A percentile compares a stretch with the other conserved stretches of the same genome.
Evolutionary conservation across 1,139 yeast species (phyloP).

Genomic region (Diutina ranongensis): DNA sequence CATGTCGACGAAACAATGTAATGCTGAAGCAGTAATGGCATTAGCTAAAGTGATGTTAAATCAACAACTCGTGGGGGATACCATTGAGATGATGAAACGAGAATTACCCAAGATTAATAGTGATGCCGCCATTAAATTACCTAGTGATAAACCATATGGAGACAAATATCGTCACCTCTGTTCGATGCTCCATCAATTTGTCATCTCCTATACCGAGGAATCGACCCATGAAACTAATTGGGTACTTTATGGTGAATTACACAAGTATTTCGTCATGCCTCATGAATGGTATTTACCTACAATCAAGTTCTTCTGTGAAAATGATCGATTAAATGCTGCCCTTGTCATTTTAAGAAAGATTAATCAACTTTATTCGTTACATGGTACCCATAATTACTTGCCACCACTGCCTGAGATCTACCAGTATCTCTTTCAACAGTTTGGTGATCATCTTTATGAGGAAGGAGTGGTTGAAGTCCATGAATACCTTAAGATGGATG

Average conservation of each 20-base stretch:
- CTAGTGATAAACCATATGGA: conserved; percentile 18
- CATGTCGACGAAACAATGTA: conserved; percentile 19
- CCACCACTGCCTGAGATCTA: conserved; percentile 68
- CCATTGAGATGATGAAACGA: conserved; percentile 43
- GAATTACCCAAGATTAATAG: conserved; percentile 44
- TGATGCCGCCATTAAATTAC: conserved; percentile 20
- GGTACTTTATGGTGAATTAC: conserved; percentile 51
- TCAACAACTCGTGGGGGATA: conserved; percentile 43
- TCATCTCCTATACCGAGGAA: conserved; percentile 29
- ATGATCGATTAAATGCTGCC: conserved; percentile 54
- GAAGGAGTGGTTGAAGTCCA: conserved; percentile 64
- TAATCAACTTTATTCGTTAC: conserved; percentile 43
- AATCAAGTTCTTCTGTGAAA: conserved; percentile 46
- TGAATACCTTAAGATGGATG: conserved; percentile 55
- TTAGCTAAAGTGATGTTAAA: conserved; percentile 36
- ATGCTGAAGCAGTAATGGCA: conserved; percentile 34
- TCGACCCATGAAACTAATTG: conserved; percentile 41
- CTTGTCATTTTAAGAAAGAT: conserved; percentile 53
- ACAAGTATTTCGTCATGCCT: conserved; percentile 49
- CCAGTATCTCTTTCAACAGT: conserved; percentile 44
- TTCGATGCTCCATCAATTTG: conserved; percentile 34
- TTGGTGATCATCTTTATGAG: conserved; percentile 49
- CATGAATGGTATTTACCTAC: conserved; percentile 49
- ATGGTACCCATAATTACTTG: conserved; percentile 26
- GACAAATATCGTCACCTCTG: conserved; percentile 21